Evolutionary conservation across 108 stramenopile species (phyloP), one percentile per base, ranked within the genome.

Genomic region (Licmophora abbreviata): DNA sequence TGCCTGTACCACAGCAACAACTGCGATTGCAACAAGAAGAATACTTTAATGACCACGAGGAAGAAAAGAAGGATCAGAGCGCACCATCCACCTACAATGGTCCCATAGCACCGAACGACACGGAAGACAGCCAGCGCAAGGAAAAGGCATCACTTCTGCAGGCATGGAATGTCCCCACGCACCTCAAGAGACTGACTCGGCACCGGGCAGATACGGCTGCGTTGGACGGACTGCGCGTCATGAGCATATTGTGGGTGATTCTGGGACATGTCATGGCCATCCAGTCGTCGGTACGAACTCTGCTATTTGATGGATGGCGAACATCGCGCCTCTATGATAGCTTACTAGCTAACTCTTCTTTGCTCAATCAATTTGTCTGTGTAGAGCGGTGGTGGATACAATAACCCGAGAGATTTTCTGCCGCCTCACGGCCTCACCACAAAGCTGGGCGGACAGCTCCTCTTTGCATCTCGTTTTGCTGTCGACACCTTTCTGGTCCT

Each of bases 401-500:
- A 56, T 45, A 79, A 79, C 49, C 72, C 77, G 4, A 29, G 34
- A 1, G 61, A 45, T 12, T 58, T 79, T 34, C 61, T 73, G 21
- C 77, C 77, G 31, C 77, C 77, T 0, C 20, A 28, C 1, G 77
- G 77, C 0, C 27, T 63, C 26, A 69, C 68, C 0, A 66, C 77
- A 0, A 73, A 64, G 7, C 7, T 70, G 11, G 17, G 23, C 0
- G 77, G 77, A 0, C 72, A 73, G 44, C 59, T 79, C 3, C 27
- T 79, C 12, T 69, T 79, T 44, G 51, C 62, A 18, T 59, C 67
- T 6, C 32, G 77, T 17, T 70, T 62, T 61, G 77, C 77, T 12
- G 72, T 79, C 29, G 77, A 79, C 31, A 73, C 77, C 0, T 79
- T 79, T 29, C 36, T 79, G 20, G 63, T 60, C 45, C 63, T 79